Evolutionary conservation across 169 alveolate species (phyloP), one percentile per base, ranked within the genome.

Genomic region (Cryptosporidium xiaoi): DNA sequence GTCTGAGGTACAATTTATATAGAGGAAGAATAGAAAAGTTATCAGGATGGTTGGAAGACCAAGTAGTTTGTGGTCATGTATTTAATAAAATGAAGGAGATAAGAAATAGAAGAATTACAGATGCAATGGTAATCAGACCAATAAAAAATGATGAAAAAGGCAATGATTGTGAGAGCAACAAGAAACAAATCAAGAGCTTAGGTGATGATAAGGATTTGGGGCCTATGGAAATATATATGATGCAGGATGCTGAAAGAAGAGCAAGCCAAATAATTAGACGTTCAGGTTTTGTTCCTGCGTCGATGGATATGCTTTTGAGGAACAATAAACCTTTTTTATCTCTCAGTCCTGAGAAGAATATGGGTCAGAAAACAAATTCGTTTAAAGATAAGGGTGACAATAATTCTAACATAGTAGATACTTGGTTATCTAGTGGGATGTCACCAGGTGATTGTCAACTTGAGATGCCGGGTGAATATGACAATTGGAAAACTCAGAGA

Each of bases 1-100:
- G 87, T 16, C 24, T 77, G 50, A 77, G 87, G 56, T 77, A 77
- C 51, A 60, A 18, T 62, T n/a, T 62, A 18, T 77, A 77, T 44
- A 77, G 87, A 62, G 87, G 40, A 44, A 56, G 87, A 53, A 77
- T 77, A 36, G 87, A 77, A 51, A 77, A 50, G 64, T 60, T 77
- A 60, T 8, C 77, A 5, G 87, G 87, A n/a, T 77, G 87, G 87
- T 50, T 77, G 12, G 87, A 77, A 27, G 87, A 77, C 36, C 87
- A 77, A 77, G 87, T 77, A 31, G 87, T 77, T 2, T 58, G 87
- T 77, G 64, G 87, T 2, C 87, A 77, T 29, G 50, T 77, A 46
- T 77, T 77, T 77, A 60, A 58, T 27, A 77, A 77, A 48, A 77
- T 77, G 87, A 77, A 77, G 51, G 87, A 77, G 18, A 77, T 77